phyloP scores from a whole-genome alignment of 2,329 filamentous ascomycete species.

The Ceratocystis huliohia region DNA sequence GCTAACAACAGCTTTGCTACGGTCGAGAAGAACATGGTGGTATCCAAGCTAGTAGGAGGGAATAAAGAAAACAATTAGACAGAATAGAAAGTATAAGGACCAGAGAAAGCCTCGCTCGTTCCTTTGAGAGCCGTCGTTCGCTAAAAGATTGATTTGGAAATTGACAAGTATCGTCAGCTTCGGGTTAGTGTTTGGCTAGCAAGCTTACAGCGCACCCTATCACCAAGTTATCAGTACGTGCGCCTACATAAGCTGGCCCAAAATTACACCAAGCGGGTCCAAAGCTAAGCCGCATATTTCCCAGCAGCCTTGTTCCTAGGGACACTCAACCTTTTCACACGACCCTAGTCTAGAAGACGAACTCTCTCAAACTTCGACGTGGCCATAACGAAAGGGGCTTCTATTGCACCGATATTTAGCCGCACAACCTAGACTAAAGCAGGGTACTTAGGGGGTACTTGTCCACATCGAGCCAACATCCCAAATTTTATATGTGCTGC shows the following conservation, averaged over 20 bases:
- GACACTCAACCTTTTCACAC: background rate
- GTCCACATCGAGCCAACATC: background rate
- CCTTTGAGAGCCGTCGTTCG: background rate
- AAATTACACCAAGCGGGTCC: background rate
- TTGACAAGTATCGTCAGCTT: conserved; percentile 4
- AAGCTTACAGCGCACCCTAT: background rate
- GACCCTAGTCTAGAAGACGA: background rate
- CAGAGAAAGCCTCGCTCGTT: background rate
- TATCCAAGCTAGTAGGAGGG: background rate
- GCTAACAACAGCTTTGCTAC: conserved; percentile 35
- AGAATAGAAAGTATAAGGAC: conserved; percentile 1
- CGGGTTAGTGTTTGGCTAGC: background rate
- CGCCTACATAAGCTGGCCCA: background rate
- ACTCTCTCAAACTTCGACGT: conserved; percentile 17
- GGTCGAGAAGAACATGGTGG: conserved; percentile 34
- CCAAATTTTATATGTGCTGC: background rate
- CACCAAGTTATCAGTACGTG: background rate
- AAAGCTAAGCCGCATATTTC: background rate
- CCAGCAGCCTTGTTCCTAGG: conserved; percentile 6
- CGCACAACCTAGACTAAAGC: background rate
- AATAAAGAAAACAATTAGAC: background rate
- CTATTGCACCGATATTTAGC: conserved; percentile 6
- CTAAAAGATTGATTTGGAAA: background rate
- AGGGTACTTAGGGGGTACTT: conserved; percentile 11
- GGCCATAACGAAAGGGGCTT: conserved; percentile 18